Evolutionary conservation across 768 basidiomycete species (phyloP).

Genomic region (Ramaria sp.): DNA sequence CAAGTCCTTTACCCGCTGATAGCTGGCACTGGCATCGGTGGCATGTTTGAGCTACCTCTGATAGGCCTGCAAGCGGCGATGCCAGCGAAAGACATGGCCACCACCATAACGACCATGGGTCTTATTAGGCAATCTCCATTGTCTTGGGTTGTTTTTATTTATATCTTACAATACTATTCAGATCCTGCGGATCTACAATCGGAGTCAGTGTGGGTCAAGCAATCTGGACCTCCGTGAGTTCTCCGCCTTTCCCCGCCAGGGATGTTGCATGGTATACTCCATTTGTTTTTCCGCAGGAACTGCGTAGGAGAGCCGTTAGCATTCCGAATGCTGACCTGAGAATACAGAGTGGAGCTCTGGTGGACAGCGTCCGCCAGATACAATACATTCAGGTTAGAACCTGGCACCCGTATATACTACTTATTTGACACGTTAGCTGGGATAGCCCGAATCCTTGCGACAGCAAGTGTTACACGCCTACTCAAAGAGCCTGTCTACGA

Average conservation of each 20-base stretch:
- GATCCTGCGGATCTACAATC: constrained; percentile 41
- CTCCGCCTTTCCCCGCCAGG: background rate
- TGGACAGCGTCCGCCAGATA: no score
- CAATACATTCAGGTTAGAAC: constrained; percentile 30
- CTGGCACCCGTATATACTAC: background rate
- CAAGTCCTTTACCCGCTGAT: constrained; percentile 25
- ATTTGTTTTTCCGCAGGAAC: background rate
- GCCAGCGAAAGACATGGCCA: no score
- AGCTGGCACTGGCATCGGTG: constrained; percentile 24
- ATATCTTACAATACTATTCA: constrained; percentile 54
- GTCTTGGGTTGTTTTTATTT: constrained; percentile 18
- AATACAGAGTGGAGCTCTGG: no score
- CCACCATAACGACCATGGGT: constrained; percentile 41
- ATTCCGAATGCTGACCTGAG: no score
- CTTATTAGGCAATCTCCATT: constrained; percentile 42
- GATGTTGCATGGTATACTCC: background rate
- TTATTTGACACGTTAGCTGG: no score
- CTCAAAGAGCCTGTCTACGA: constrained; percentile 44
- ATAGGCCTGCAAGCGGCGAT: constrained; percentile 56
- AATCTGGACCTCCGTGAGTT: no score
- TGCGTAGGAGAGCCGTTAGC: no score
- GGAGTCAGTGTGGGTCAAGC: constrained; percentile 16
- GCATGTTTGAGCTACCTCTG: constrained; percentile 44
- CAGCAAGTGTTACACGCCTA: constrained; percentile 47
- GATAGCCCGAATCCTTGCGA: constrained; percentile 33